phyloP scores from a whole-genome alignment of 2,329 filamentous ascomycete genomes.

The Diaporthe helianthi region DNA sequence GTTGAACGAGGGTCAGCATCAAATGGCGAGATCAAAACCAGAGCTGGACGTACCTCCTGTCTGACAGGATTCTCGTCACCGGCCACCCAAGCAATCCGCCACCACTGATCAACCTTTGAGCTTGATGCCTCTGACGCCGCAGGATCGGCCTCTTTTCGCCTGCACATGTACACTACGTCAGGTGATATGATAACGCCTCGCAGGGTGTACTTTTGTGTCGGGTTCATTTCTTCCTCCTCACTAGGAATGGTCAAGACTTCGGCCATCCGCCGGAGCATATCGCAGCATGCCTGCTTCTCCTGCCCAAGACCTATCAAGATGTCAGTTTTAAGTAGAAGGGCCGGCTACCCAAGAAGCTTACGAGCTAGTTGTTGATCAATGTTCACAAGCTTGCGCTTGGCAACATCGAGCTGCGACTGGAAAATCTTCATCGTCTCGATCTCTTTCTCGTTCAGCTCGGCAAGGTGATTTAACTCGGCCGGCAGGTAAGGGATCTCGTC shows the following conservation, averaged over 20 bases:
- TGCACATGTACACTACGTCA: slow-evolving; percentile 42
- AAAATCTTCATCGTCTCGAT: slow-evolving; percentile 31
- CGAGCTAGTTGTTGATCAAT: slow-evolving; percentile 33
- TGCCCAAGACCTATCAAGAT: slow-evolving; percentile 24
- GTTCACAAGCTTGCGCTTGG: slow-evolving; percentile 34
- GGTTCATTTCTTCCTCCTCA: slow-evolving; percentile 37
- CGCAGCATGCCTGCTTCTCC: slow-evolving; percentile 27
- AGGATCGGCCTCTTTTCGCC: slow-evolving; percentile 36
- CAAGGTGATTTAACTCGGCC: slow-evolving; percentile 34
- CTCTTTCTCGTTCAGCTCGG: slow-evolving; percentile 36
- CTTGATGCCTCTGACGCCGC: slow-evolving; percentile 35
- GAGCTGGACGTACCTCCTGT: slow-evolving; percentile 34
- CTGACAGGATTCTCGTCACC: slow-evolving; percentile 35
- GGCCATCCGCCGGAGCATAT: slow-evolving; percentile 28
- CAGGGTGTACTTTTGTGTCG: slow-evolving; percentile 42
- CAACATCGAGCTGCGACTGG: slow-evolving; percentile 36
- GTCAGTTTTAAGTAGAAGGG: not conserved
- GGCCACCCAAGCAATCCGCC: slow-evolving; percentile 37
- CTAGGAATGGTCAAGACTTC: slow-evolving; percentile 28
- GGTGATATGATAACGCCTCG: slow-evolving; percentile 41
- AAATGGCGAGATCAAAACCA: not conserved
- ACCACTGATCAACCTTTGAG: slow-evolving; percentile 42
- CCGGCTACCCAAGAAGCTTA: not conserved
- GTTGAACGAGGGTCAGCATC: not conserved
- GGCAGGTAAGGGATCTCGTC: slow-evolving; percentile 37